Evolutionary conservation across 2,329 filamentous ascomycete species (phyloP), one percentile per base, ranked within the genome.

Genomic region (Alternaria brassicicola): DNA sequence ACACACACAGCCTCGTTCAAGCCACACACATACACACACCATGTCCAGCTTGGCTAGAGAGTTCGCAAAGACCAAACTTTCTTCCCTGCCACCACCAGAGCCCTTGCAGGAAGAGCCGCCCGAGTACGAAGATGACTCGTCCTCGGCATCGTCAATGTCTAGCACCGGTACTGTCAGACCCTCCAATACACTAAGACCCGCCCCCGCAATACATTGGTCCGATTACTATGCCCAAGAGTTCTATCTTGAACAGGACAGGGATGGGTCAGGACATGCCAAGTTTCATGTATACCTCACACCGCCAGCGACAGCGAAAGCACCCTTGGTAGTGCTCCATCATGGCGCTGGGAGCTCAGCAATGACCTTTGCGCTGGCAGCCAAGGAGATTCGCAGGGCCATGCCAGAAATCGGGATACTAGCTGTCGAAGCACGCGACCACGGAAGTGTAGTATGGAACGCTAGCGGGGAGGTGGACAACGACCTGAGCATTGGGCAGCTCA

Each of bases 121-220:
- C 62, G 81, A 84, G 26, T 79, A 84, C 53, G 82, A 83, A 61
- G 81, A 84, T 61, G 78, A 79, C 46, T 79, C 78, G 33, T 78
- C 76, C 23, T 85, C 84, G 6, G 81, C 91, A 13, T 96, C 90
- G 0, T 97, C 93, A n/a, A 89, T 92, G 35, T 96, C 93, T 3
- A 97, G 93, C 1, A 92, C 93, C 3, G 93, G 93, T 25, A 98
- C 94, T n/a, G 85, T 98, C 61, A 89, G 92, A 63, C 92, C 93
- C 1, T 91, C 90, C 4, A 86, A 87, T 6, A 89, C 86, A 65
- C 86, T 89, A 67, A 89, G 88, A 62, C 81, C 77, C 28, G 70
- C 85, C 48, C 82, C 85, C 52, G 83, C 86, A 30, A 85, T 90
- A 43, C 87, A 88, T 55, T 99, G 95, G 95, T 92, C 91, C 23